These are phyloP conservation scores for Colletotrichum tamarilloi DNA, from an alignment of 2,329 filamentous ascomycete species.

Conservation along the genomic window DNA sequence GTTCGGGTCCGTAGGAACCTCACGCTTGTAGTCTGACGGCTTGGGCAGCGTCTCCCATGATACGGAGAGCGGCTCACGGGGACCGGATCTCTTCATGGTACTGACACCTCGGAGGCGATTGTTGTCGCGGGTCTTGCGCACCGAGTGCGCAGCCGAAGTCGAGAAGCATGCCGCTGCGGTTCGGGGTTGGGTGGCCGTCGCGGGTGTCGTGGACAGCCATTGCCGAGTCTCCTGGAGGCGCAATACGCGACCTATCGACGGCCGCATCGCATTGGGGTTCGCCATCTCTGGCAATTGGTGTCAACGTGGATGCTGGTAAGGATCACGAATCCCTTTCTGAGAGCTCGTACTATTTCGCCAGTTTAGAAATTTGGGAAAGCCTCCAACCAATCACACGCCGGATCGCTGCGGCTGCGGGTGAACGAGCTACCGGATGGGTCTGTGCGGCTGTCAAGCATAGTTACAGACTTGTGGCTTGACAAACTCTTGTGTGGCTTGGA, in stretches of 20 bases:
- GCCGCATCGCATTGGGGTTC: conserved; percentile 42
- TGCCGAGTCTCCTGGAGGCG: conserved; percentile 31
- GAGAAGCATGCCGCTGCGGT: conserved; percentile 55
- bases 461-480: neutral
- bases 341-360: conserved; percentile 31
- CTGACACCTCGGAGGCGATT: conserved; percentile 87
- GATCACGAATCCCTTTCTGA: conserved; percentile 22
- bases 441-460: neutral
- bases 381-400: conserved; percentile 20
- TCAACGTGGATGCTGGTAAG: conserved; percentile 24
- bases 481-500: neutral
- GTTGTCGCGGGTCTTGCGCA: conserved; percentile 73
- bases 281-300: conserved; percentile 42
- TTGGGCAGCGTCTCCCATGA: conserved; percentile 78
- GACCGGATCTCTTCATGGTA: conserved; percentile 80
- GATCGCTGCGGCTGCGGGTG: conserved; percentile 16
- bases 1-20: conserved; percentile 71
- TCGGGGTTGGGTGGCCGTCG: conserved; percentile 16
- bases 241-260: conserved; percentile 44
- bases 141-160: conserved; percentile 62
- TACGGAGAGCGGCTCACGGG: conserved; percentile 79
- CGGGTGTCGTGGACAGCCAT: conserved; percentile 10
- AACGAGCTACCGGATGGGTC: conserved; percentile 22
- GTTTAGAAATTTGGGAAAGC: conserved; percentile 24
- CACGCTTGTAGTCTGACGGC: conserved; percentile 73